Evolutionary conservation across 2,329 filamentous ascomycete species (phyloP).

Genomic region (Trichoderma hamatum): DNA sequence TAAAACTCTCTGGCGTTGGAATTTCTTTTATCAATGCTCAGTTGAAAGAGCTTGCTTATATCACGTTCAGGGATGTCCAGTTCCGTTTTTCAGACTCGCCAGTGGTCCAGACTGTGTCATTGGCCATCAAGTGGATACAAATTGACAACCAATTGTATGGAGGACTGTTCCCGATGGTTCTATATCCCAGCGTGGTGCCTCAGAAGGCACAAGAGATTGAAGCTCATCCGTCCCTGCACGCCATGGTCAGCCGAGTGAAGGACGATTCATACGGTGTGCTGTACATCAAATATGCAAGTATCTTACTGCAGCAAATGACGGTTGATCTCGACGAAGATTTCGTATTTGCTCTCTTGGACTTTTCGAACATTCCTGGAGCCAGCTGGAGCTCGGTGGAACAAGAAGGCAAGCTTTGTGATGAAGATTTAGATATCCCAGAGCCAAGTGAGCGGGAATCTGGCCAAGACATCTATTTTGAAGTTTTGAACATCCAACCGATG

Average conservation of each 20-base stretch:
- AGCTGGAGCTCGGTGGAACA: slow-evolving; percentile 71
- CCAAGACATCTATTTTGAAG: slow-evolving; percentile 96
- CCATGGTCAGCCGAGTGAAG: slow-evolving; percentile 90
- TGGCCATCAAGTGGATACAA: slow-evolving; percentile 97
- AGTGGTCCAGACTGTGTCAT: slow-evolving; percentile 86
- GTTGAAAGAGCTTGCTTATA: slow-evolving; percentile 86
- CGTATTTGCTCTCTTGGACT: slow-evolving; percentile 93
- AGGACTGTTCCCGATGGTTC: slow-evolving; percentile 93
- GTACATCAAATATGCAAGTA: slow-evolving; percentile 96
- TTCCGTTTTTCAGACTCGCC: slow-evolving; percentile 92
- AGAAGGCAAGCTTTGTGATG: slow-evolving; percentile 85
- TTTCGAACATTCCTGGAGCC: slow-evolving; percentile 87
- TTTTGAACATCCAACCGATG: slow-evolving; percentile 96
- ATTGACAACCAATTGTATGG: slow-evolving; percentile 98
- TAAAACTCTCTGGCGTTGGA: slow-evolving; percentile 87
- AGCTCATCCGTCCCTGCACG: slow-evolving; percentile 90
- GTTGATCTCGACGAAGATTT: slow-evolving; percentile 98
- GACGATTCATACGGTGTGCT: slow-evolving; percentile 97
- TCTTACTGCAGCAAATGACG: slow-evolving; percentile 96
- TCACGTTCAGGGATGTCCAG: slow-evolving; percentile 89
- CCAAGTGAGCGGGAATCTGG: slow-evolving; percentile 81
- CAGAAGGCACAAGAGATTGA: slow-evolving; percentile 97
- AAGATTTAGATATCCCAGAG: slow-evolving; percentile 87
- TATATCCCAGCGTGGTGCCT: slow-evolving; percentile 96
- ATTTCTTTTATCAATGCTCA: slow-evolving; percentile 93